Evolutionary conservation across 345 rosid genomes (phyloP).

Genomic region (Angophora floribunda): DNA sequence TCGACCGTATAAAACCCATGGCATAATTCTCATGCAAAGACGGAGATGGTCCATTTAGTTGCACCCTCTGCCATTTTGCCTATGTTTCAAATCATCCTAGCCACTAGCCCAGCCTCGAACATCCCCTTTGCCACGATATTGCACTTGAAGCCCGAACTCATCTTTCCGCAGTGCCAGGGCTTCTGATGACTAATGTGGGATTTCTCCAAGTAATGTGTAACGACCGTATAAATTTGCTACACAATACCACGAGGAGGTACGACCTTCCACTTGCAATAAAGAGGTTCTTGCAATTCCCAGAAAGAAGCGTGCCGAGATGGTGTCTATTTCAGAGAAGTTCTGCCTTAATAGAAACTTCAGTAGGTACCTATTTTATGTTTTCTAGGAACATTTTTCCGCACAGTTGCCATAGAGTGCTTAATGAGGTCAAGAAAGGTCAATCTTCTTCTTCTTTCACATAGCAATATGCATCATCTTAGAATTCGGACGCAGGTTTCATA

Average conservation of each 20-base stretch:
- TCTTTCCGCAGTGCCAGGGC: not conserved
- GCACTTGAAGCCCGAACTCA: not conserved
- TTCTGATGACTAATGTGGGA: not conserved
- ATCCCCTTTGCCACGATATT: not conserved
- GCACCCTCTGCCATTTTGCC: not conserved
- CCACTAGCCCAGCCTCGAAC: not conserved
- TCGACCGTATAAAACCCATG: not conserved
- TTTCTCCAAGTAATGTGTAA: not conserved
- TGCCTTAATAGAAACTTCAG: not conserved
- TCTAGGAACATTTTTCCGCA: not conserved
- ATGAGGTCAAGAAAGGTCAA: not conserved
- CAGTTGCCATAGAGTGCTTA: not conserved
- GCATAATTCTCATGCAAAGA: not conserved
- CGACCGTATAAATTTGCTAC: not conserved
- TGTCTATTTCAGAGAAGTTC: not conserved
- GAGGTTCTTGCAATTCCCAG: not conserved
- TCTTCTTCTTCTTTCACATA: not conserved
- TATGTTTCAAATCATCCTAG: not conserved
- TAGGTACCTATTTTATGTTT: not conserved
- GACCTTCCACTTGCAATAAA: not conserved
- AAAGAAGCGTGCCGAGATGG: not conserved
- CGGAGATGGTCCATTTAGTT: not conserved
- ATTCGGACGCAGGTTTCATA: not conserved
- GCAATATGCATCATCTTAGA: not conserved
- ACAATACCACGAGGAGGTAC: not conserved